Evolutionary conservation across 148 eudicot species (phyloP), one percentile per base, ranked within the genome.

Genomic region (Pharnaceum exiguum): DNA sequence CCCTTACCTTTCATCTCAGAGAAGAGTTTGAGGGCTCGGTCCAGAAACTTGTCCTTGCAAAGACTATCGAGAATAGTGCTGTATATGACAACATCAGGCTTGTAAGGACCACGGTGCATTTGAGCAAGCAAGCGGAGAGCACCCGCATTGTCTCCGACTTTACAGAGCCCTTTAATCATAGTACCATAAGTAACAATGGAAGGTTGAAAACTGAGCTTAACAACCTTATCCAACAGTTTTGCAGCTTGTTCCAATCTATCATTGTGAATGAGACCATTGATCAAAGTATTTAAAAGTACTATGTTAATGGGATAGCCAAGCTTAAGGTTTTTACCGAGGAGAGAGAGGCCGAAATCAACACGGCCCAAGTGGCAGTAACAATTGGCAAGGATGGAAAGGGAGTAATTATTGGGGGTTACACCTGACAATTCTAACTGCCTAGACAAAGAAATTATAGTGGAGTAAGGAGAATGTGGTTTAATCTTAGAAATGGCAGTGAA

Each of bases 31-130:
- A 50, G n/a, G 2, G 47, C 66, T 36, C 25, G 28, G 26, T 7
- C 1, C 5, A 60, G 7, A 7, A 47, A 33, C 23, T 12, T n/a
- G 17, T 36, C 57, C 44, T 61, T 61, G 38, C 24, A 48, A 7
- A 61, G 57, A 29, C 56, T 37, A 26, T 61, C 66, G 27, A 61
- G 36, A 15, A 61, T 35, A 7, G 56, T 61, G 56, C 7, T 49
- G 5, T 49, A n/a, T n/a, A n/a, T n/a, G n/a, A n/a, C n/a, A n/a
- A n/a, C n/a, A n/a, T n/a, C n/a, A n/a, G n/a, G n/a, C n/a, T n/a
- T n/a, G n/a, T n/a, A n/a, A n/a, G n/a, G n/a, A n/a, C n/a, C n/a
- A n/a, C n/a, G n/a, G n/a, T n/a, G n/a, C n/a, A n/a, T n/a, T n/a
- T n/a, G n/a, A 60, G 5, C 19, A 52, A 52, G 57, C 11, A 52